Base-by-base conservation (phyloP, 208 protist species). In the Acanthamoeba lenticulata region DNA sequence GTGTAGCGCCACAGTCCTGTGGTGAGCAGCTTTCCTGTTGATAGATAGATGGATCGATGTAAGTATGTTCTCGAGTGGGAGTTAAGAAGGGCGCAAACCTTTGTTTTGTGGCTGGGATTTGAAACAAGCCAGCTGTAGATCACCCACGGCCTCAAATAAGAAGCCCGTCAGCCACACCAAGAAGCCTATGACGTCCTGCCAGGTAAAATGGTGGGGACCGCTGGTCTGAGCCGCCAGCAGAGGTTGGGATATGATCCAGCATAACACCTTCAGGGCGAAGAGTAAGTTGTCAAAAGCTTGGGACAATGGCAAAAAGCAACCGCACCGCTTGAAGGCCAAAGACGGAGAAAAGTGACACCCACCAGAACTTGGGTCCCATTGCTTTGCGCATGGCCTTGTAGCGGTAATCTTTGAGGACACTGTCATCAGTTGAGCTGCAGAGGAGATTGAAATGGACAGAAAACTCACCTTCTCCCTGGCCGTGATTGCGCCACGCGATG, bases 1-100 rank as follows among this genome's bases (percentile, higher is more conserved):
- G 69, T 72, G 90, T 86, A 85, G n/a, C 67, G 45, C 90, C 90
- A 94, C 36, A 94, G 34, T 21, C 90, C 90, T 2, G 90, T 94
- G 17, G 42, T 94, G 11, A 94, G 72, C 67, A 94, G 69, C 52
- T 94, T 94, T 24, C 90, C 90, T 93, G 34, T 9, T 34, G 9
- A 9, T 0, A 2, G 19, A 69, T 69, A 15, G 7, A 40, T 32
- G 9, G 0, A 72, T 36, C 62, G 29, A 72, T n/a, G n/a, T n/a
- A n/a, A n/a, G n/a, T n/a, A n/a, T n/a, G n/a, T n/a, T n/a, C n/a
- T n/a, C n/a, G n/a, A n/a, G n/a, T n/a, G n/a, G n/a, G n/a, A n/a
- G n/a, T n/a, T n/a, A n/a, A n/a, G n/a, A n/a, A n/a, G n/a, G n/a
- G n/a, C 7, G n/a, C 24, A 38, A 67, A 67, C 83, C 83, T 44